Base-by-base conservation (phyloP, 2,329 filamentous ascomycete genomes). In the Capronia epimyces region DNA sequence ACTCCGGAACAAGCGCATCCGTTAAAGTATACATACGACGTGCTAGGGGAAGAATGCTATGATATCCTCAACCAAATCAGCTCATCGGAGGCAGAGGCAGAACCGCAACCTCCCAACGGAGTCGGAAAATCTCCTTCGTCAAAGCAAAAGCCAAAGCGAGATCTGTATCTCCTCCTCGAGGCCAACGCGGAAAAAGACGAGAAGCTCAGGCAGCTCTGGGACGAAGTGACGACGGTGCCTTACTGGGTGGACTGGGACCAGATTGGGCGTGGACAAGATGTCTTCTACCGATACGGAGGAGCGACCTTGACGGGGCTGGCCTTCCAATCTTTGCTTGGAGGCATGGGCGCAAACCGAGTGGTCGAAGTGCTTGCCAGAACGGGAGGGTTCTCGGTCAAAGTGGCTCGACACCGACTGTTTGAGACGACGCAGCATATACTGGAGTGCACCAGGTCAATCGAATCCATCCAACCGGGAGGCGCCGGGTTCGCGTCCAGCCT, bases 211-310 rank as follows among this genome's bases (percentile, higher is more conserved):
- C 60, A 76, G 47, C 69, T 91, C 7, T 90, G 86, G 86, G 65
- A 68, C 0, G 74, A 89, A 62, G 73, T 86, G 49, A 83, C 81
- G 50, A 81, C 76, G 0, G 68, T 88, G 3, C 87, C 86, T 0
- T 72, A 78, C 1, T 90, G 86, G 85, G 86, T 90, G 2, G 81
- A 89, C 64, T 90, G 85, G 86, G 77, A 77, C 1, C 84, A 89
- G 63, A 83, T 91, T 49, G 73, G 76, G 52, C 75, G 86, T 61
- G 87, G 86, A 0, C 86, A 91, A 64, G 79, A 86, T 59, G 79
- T 89, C 0, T 88, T 89, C 62, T 89, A 87, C 65, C 79, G 86
- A 29, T 90, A 89, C 65, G 84, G 80, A 15, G 81, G 80, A 0
- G 79, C 84, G 1, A 78, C 78, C 18, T 67, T 89, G 16, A 84